phyloP scores from a whole-genome alignment of 106 monocot species.

The Dendrobium chrysotoxum region DNA sequence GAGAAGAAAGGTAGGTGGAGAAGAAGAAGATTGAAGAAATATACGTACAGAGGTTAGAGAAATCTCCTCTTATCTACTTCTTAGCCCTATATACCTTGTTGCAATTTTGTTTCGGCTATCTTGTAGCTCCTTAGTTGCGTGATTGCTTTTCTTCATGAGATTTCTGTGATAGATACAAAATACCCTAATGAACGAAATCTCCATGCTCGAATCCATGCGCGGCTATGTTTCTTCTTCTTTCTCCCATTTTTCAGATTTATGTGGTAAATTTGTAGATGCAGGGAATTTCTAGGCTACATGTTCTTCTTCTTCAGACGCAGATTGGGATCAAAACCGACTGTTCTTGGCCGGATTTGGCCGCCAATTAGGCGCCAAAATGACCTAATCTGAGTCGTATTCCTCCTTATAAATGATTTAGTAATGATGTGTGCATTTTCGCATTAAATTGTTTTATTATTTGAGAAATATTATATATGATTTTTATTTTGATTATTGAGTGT shows the following conservation, averaged over 20 bases:
- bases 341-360: neutral
- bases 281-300: neutral
- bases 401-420: too few species aligned
- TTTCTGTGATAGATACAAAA: neutral
- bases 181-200: neutral
- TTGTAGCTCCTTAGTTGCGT: neutral
- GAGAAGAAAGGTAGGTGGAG: too few species aligned
- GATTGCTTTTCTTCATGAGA: neutral
- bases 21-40: neutral
- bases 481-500: too few species aligned
- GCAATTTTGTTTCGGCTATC: neutral
- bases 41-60: neutral
- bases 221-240: neutral
- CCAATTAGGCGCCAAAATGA: neutral
- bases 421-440: too few species aligned
- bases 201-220: neutral
- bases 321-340: neutral
- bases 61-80: neutral
- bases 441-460: too few species aligned
- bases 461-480: too few species aligned
- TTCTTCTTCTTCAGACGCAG: neutral
- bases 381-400: too few species aligned
- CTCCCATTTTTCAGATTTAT: neutral
- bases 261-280: too few species aligned
- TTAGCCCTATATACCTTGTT: too few species aligned